Evolutionary conservation across 441 rosid genomes (phyloP), one percentile per base, ranked within the genome.

Genomic region (Populus tomentosa): DNA sequence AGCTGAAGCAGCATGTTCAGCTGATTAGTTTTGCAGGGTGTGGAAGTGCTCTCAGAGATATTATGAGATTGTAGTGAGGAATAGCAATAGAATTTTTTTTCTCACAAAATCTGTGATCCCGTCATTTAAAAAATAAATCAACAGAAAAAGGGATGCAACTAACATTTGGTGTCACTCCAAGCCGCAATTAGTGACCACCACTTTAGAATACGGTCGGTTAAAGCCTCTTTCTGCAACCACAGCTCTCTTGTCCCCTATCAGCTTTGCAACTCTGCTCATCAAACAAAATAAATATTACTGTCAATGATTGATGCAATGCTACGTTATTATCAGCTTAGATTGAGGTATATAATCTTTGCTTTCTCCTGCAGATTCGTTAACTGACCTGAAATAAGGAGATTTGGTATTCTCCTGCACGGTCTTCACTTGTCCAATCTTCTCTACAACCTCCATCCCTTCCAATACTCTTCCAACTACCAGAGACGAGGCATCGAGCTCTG

Each of bases 221-320:
- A 94, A 94, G 42, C 97, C 97, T 80, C 95, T 90, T 79, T 90
- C 98, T 38, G 97, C 97, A 7, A 92, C 98, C 16, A 89, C 94
- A 20, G 97, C 98, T 80, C 98, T 88, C 83, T 90, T 93, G 76
- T 95, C 98, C 56, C 98, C 98, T 32, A 93, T 85, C 74, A 92
- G 85, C 83, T 93, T 90, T 40, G 98, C 97, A 76, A 88, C 96
- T 85, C 98, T 95, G 87, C 70, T 38, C 77, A 78, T 77, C 75
- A 77, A 69, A 42, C 7, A 36, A n/a, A 38, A 56, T 40, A 59
- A 68, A 7, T 14, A 11, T 42, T 23, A 64, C 46, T 42, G 63
- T 53, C n/a, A 2, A 20, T 32, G 35, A 71, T 77, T 65, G 18
- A 36, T 35, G 70, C 59, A 74, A 38, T 65, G 56, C 56, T 4